Evolutionary conservation across 331 rosid species (phyloP).

Genomic region (Pyracantha coccinea): DNA sequence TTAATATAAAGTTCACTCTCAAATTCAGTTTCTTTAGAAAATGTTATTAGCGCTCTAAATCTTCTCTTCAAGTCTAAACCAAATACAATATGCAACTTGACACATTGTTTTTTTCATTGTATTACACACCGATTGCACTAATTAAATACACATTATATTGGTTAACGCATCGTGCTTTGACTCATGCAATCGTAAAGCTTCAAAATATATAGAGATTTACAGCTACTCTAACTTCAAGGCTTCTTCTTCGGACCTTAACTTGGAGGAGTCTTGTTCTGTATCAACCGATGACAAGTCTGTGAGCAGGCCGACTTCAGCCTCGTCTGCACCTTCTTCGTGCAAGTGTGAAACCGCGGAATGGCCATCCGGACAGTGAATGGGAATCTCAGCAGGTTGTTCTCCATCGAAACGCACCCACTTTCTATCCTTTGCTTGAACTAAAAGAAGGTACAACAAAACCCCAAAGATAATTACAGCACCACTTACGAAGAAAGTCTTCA

Average conservation of each 20-base stretch:
- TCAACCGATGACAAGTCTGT: conserved; percentile 19
- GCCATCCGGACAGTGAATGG: conserved; percentile 23
- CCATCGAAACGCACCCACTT: conserved; percentile 38
- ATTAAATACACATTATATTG: no score
- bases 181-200: no score
- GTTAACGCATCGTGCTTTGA: no score
- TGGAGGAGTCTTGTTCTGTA: conserved; percentile 26
- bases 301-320: conserved; percentile 37
- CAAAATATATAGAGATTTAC: no score
- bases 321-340: conserved; percentile 31
- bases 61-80: no score
- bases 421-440: conserved; percentile 45
- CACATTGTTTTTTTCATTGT: no score
- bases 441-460: conserved; percentile 42
- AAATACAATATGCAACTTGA: no score
- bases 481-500: conserved; percentile 46
- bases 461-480: conserved; percentile 49
- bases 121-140: no score
- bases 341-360: conserved; percentile 12
- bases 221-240: conserved; percentile 15
- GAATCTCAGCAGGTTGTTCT: conserved; percentile 20
- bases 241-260: conserved; percentile 7
- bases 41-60: no score
- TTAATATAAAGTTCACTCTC: no score
- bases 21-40: no score